These are phyloP conservation scores for Sphenostylis stenocarpa DNA, from an alignment of 306 rosid species.

Conservation along the genomic window DNA sequence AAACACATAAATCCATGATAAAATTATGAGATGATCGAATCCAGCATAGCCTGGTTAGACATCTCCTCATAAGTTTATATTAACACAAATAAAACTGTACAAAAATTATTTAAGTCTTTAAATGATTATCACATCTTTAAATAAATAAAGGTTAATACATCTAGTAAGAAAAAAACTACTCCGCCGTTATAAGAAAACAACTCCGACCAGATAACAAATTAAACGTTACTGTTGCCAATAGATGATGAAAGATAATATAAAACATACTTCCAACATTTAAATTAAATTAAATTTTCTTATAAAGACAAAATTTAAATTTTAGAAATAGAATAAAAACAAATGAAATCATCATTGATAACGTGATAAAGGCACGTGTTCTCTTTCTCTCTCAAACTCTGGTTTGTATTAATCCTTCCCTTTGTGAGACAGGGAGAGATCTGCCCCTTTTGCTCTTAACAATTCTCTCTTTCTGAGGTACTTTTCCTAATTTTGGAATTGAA, in stretches of 20 bases:
- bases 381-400: conserved; percentile 11
- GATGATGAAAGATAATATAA: not conserved
- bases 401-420: not conserved
- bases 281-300: not conserved
- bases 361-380: not conserved
- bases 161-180: too few relatives aligned
- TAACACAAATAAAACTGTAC: too few relatives aligned
- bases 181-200: too few relatives aligned
- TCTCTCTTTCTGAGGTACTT: conserved; percentile 15
- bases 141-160: too few relatives aligned
- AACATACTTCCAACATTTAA: not conserved
- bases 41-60: too few relatives aligned
- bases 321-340: not conserved
- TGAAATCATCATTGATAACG: not conserved
- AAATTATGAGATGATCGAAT: too few relatives aligned
- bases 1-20: too few relatives aligned
- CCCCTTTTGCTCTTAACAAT: not conserved
- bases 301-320: not conserved
- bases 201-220: too few relatives aligned
- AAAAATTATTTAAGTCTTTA: too few relatives aligned
- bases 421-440: conserved; percentile 41
- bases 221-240: not conserved
- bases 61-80: too few relatives aligned
- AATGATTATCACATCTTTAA: too few relatives aligned
- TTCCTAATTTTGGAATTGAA: conserved; percentile 40